These are phyloP conservation scores for Carex kokanica DNA, from an alignment of 176 grass and related monocot genomes.

Conservation along the genomic window DNA sequence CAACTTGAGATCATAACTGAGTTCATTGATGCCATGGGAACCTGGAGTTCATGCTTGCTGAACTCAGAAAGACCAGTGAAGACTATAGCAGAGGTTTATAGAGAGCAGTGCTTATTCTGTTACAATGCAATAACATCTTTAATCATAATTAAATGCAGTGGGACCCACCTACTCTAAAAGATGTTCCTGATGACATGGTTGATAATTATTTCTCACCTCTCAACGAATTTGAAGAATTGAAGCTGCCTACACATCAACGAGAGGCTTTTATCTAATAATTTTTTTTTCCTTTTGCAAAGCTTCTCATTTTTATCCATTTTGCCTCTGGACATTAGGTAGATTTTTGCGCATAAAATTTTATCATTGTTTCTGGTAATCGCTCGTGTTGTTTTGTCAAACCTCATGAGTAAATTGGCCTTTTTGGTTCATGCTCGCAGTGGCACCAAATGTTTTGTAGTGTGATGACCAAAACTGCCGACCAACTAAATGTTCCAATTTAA, in stretches of 20 bases:
- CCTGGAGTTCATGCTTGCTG: not conserved
- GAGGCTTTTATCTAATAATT: conserved; percentile 62
- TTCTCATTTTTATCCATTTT: not conserved
- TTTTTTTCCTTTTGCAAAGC: not conserved
- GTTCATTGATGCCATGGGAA: not conserved
- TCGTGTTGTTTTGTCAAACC: not conserved
- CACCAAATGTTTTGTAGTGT: not conserved
- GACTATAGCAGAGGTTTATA: not conserved
- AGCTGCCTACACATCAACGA: conserved; percentile 64
- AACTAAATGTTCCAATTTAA: not conserved
- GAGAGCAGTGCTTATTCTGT: not conserved
- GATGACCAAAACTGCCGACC: not conserved
- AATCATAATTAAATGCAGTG: conserved; percentile 49
- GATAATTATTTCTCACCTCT: conserved; percentile 74
- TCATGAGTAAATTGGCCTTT: not conserved
- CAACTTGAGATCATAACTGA: not conserved
- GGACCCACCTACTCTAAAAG: conserved; percentile 81
- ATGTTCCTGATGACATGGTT: conserved; percentile 77
- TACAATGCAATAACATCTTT: conserved; percentile 8
- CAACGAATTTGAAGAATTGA: conserved; percentile 74
- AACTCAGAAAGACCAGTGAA: not conserved
- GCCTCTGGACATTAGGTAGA: not conserved
- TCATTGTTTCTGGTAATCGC: not conserved
- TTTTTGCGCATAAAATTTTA: conserved; percentile 1
- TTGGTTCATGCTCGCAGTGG: not conserved